Conservation (phyloP, 225 moss, liverwort and hornwort species). For the Takakia lepidozioides region DNA sequence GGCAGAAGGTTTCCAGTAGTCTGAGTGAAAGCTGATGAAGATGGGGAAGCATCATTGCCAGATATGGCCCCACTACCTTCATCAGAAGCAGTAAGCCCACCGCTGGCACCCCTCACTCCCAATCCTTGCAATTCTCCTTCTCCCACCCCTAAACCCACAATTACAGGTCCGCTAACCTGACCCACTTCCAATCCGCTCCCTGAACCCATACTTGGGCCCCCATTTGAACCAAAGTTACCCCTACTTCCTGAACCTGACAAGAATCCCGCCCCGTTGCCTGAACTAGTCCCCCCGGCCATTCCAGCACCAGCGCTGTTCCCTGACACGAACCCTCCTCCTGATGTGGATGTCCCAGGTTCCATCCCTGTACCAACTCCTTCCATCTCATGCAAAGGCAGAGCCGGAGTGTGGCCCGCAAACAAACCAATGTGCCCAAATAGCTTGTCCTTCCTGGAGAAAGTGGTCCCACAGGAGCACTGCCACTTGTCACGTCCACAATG, state of each 20-base stretch:
- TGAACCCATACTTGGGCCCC: slow-evolving; percentile 12
- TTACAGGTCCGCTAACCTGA: slow-evolving; percentile 10
- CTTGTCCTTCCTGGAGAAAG: slow-evolving; percentile 94
- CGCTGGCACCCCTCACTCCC: slow-evolving; percentile 14
- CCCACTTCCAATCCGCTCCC: slow-evolving; percentile 10
- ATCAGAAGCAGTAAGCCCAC: slow-evolving; percentile 6
- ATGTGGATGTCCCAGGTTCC: slow-evolving; percentile 31
- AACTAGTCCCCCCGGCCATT: too few species aligned
- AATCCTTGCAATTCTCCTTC: too few species aligned
- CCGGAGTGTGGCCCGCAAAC: slow-evolving; percentile 81
- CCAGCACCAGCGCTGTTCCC: slow-evolving; percentile 21
- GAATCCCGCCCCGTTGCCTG: too few species aligned
- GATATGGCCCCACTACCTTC: slow-evolving; percentile 3
- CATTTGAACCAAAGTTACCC: slow-evolving; percentile 13
- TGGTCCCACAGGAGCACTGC: slow-evolving; percentile 93
- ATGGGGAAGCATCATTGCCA: slow-evolving; percentile 6
- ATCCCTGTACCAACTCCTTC: slow-evolving; percentile 21
- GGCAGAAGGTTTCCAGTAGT: too few species aligned
- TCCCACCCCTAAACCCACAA: slow-evolving; percentile 28
- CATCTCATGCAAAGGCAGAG: slow-evolving; percentile 47
- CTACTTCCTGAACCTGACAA: slow-evolving; percentile 38
- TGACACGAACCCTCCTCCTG: slow-evolving; percentile 30
- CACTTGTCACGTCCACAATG: slow-evolving; percentile 97
- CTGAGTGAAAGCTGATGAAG: not conserved
- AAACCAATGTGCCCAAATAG: slow-evolving; percentile 75